phyloP scores from a whole-genome alignment of 345 rosid genomes.

The Syzygium aqueum region DNA sequence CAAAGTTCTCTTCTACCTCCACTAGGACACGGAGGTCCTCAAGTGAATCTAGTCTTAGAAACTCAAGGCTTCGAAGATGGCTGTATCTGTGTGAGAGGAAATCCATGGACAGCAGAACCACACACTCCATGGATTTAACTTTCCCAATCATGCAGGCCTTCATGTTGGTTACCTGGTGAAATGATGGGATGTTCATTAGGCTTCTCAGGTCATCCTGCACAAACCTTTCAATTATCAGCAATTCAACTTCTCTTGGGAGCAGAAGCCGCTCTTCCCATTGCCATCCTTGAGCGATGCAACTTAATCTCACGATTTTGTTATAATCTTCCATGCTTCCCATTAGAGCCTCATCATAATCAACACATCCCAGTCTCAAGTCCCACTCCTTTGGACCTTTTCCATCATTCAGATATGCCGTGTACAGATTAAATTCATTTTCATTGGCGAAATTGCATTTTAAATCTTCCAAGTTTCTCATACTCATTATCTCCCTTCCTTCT shows the following conservation, averaged over 20 bases:
- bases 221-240: not conserved
- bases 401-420: no score
- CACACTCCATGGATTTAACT: not conserved
- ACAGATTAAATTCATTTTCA: no score
- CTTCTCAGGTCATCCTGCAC: not conserved
- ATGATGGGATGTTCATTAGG: not conserved
- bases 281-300: no score
- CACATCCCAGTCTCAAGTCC: no score
- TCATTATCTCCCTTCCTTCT: not conserved
- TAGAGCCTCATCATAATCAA: no score
- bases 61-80: not conserved
- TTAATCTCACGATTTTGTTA: no score
- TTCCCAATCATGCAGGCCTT: not conserved
- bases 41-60: not conserved
- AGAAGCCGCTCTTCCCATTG: no score
- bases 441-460: no score
- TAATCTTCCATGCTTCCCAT: no score
- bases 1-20: not conserved
- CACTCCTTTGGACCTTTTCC: no score
- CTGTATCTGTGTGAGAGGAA: not conserved
- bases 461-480: not conserved
- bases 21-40: not conserved
- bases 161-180: not conserved
- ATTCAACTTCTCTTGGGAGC: not conserved
- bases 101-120: not conserved